Percentiles rank a stretch among this genome's conserved stretches.
Evolutionary conservation across 2,329 filamentous ascomycete species (phyloP).

Genomic region (Sclerotinia nivalis): DNA sequence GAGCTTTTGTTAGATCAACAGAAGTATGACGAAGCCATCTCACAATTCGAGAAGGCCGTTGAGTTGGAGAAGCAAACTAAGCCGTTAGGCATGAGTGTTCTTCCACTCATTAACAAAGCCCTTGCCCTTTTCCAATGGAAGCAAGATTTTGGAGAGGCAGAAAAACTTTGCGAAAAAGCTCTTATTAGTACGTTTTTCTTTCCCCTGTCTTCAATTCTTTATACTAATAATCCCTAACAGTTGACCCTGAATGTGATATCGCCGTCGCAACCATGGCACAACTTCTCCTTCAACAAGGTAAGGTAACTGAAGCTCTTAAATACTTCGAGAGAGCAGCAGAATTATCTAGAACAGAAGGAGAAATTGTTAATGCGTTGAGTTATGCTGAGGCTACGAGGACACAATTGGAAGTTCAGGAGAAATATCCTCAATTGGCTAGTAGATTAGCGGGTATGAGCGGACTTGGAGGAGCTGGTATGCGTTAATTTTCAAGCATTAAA

Average conservation of each 20-base stretch:
- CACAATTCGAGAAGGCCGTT: conserved; percentile 98
- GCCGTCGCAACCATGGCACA: conserved; percentile 99
- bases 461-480: conserved; percentile 34
- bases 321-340: conserved; percentile 98
- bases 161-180: conserved; percentile 96
- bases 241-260: conserved; percentile 98
- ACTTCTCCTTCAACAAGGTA: conserved; percentile 94
- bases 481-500: conserved; percentile 29
- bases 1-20: conserved; percentile 95
- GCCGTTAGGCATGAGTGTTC: conserved; percentile 93
- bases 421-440: conserved; percentile 76
- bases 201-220: not conserved
- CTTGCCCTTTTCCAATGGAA: conserved; percentile 98
- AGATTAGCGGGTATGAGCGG: conserved; percentile 65
- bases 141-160: conserved; percentile 90
- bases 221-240: conserved; percentile 48
- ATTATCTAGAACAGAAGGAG: conserved; percentile 88
- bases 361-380: conserved; percentile 93
- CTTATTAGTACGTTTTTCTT: conserved; percentile 76
- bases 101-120: conserved; percentile 98
- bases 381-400: conserved; percentile 97
- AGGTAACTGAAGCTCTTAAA: conserved; percentile 89
- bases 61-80: conserved; percentile 97
- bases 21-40: conserved; percentile 91
- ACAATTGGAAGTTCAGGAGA: conserved; percentile 87